phyloP scores from a whole-genome alignment of 2,329 filamentous ascomycete species.

The Aspergillus sp. region DNA sequence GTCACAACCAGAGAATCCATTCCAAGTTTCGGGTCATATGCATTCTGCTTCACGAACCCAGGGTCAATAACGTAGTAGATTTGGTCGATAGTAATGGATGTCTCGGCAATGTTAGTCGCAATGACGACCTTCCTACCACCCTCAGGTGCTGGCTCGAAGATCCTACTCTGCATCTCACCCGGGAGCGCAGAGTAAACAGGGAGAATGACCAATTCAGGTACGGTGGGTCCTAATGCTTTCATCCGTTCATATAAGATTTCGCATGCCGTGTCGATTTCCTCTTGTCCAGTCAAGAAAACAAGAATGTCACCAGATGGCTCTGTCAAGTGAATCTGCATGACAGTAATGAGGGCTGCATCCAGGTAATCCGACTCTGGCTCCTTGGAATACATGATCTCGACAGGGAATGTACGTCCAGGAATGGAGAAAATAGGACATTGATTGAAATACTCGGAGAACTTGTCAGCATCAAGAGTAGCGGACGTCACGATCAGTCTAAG shows the following conservation, averaged over 20 bases:
- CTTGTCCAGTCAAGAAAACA: slow-evolving; percentile 93
- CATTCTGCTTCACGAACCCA: slow-evolving; percentile 96
- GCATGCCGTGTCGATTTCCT: slow-evolving; percentile 93
- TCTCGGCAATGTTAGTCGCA: slow-evolving; percentile 97
- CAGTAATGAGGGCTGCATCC: slow-evolving; percentile 86
- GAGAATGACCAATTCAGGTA: slow-evolving; percentile 85
- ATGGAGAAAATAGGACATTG: slow-evolving; percentile 95
- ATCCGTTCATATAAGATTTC: slow-evolving; percentile 92
- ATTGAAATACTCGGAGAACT: slow-evolving; percentile 95
- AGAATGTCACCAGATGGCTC: slow-evolving; percentile 90
- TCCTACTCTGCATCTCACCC: slow-evolving; percentile 84
- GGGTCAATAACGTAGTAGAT: slow-evolving; percentile 97
- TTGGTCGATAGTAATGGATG: slow-evolving; percentile 93
- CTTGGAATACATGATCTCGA: slow-evolving; percentile 89
- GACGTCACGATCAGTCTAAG: slow-evolving; percentile 95
- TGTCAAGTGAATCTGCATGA: slow-evolving; percentile 96
- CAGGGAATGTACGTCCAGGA: slow-evolving; percentile 87
- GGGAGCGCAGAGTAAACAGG: slow-evolving; percentile 95
- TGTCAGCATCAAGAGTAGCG: slow-evolving; percentile 92
- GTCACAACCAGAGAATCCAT: slow-evolving; percentile 97
- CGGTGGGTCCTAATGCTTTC: slow-evolving; percentile 84
- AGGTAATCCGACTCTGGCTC: slow-evolving; percentile 96
- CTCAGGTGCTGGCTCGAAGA: slow-evolving; percentile 86
- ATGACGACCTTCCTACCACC: slow-evolving; percentile 91
- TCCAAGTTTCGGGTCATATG: slow-evolving; percentile 91